Base-by-base conservation (phyloP, 2,329 filamentous ascomycete genomes). In the Aspergillus pseudoviridinutans region DNA sequence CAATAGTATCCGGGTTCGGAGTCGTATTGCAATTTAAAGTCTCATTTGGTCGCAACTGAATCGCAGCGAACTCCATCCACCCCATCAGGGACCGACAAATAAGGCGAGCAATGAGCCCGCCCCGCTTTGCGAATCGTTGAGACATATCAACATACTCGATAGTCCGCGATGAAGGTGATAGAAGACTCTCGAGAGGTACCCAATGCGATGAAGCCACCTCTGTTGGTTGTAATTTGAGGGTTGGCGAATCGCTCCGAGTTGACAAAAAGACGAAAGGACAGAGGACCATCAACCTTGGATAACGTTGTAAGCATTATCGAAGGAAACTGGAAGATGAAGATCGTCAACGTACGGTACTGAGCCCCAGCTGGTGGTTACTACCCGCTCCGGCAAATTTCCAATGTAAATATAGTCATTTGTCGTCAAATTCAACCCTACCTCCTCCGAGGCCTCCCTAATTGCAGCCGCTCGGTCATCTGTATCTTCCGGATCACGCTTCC, bases 201-300 rank as follows among this genome's bases (percentile, higher is more conserved):
- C 87, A 90, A 69, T 89, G 87, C 2, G 84, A 82, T 1, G 85
- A 85, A 25, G 84, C 86, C 22, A 89, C 85, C 73, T 90, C 87
- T 32, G 83, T 82, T 4, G 86, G 86, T 65, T 89, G 86, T n/a
- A 89, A 76, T 49, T 79, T 79, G 42, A 89, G 76, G 1, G 80
- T 72, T 4, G 86, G 84, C 4, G 83, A 76, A 25, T 79, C 75
- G 28, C 81, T 80, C 20, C 78, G 79, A 2, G 83, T 87, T 55
- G 85, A 74, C 25, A 90, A 74, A 69, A 87, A 89, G 47, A 89
- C 78, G 69, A 86, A 88, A 0, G 87, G 87, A 65, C 86, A 89
- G 7, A 89, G 77, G 3, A 89, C 85, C 84, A 89, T 87, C 25
- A 89, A 73, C 8, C 84, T 85, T 62, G 56, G 41, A 38, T 3